These are phyloP conservation scores for Protoeuglena noctilucae DNA, from an alignment of 139 green algal species.

Conservation along the genomic window DNA sequence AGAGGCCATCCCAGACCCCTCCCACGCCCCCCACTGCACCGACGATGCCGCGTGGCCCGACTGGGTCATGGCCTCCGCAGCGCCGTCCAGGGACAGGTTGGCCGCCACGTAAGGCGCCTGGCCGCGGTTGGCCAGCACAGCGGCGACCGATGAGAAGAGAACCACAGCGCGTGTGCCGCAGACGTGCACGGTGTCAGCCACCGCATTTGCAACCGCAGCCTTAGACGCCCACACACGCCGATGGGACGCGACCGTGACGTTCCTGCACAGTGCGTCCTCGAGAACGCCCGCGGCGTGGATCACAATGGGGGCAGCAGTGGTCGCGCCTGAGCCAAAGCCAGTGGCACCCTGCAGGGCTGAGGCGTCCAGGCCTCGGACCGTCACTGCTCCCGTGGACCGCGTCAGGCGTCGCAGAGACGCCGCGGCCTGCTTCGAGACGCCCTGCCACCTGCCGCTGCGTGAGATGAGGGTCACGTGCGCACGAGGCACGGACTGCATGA, in stretches of 20 bases:
- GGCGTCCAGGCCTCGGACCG: too few species aligned
- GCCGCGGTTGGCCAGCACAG: conserved; percentile 12
- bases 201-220: neutral
- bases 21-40: conserved; percentile 70
- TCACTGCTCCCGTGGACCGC: too few species aligned
- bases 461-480: too few species aligned
- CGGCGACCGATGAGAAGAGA: conserved; percentile 12
- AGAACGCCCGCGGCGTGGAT: conserved; percentile 43
- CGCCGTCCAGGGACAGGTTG: conserved; percentile 27
- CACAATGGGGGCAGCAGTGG: too few species aligned
- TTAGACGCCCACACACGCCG: conserved; percentile 4
- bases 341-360: too few species aligned
- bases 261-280: conserved; percentile 30
- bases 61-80: neutral
- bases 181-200: conserved; percentile 29
- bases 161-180: neutral
- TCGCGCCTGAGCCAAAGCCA: too few species aligned
- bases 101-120: conserved; percentile 32
- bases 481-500: too few species aligned
- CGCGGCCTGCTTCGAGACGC: too few species aligned
- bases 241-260: conserved; percentile 16
- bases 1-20: conserved; percentile 33
- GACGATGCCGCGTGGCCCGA: conserved; percentile 23
- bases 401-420: too few species aligned
- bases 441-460: too few species aligned